Conservation (phyloP, 106 monocot species). For the Triglochin maritima region DNA sequence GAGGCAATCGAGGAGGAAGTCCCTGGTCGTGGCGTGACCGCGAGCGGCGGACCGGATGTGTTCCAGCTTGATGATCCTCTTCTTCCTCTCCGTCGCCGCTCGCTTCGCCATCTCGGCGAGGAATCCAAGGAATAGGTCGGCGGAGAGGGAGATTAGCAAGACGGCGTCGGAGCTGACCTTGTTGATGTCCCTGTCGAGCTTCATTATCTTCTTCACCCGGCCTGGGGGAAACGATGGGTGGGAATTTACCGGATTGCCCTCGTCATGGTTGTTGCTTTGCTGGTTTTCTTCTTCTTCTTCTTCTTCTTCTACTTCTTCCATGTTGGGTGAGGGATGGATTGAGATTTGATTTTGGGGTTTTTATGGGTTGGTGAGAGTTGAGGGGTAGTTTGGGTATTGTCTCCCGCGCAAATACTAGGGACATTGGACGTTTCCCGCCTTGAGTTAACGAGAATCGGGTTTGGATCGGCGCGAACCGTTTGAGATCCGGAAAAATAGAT, state of each 20-base stretch:
- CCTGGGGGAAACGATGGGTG: conserved; percentile 51
- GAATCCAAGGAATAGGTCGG: conserved; percentile 59
- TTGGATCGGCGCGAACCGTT: too few relatives aligned
- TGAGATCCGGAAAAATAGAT: too few relatives aligned
- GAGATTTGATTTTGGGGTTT: too few relatives aligned
- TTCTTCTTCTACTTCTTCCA: neutral
- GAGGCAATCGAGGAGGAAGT: conserved; percentile 81
- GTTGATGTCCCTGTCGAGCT: conserved; percentile 73
- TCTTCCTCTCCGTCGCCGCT: conserved; percentile 31
- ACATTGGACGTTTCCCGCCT: too few relatives aligned
- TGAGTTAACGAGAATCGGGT: too few relatives aligned
- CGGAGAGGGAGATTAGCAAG: conserved; percentile 50
- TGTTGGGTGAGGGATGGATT: neutral
- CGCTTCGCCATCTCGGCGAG: conserved; percentile 36
- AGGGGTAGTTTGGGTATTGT: too few relatives aligned
- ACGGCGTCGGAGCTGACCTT: conserved; percentile 72
- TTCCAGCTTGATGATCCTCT: conserved; percentile 39
- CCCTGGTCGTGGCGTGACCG: conserved; percentile 48
- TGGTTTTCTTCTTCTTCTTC: neutral
- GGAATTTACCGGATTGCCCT: neutral
- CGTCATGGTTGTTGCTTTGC: neutral
- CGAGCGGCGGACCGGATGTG: conserved; percentile 50
- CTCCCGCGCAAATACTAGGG: too few relatives aligned
- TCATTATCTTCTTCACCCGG: conserved; percentile 73
- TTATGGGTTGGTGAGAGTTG: too few relatives aligned